These are phyloP conservation scores for Chrysosporium keratinophilum DNA, from an alignment of 2,329 filamentous ascomycete genomes.

Conservation along the genomic window DNA sequence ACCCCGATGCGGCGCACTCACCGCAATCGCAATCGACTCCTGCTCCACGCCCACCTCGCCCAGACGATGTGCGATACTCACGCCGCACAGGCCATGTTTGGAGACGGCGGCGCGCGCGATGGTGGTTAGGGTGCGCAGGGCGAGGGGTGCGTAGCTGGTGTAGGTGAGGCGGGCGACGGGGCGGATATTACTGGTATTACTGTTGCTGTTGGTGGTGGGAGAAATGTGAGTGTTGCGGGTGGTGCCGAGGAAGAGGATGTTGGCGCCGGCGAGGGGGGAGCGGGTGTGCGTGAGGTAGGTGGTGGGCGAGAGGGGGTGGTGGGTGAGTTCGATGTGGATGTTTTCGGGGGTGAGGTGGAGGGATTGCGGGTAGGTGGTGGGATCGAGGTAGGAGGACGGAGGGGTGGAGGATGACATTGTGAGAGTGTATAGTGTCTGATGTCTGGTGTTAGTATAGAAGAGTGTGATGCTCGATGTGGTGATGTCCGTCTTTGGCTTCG, in stretches of 20 bases:
- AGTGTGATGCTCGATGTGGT: neutral
- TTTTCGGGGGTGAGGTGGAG: slow-evolving; percentile 33
- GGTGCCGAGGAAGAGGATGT: slow-evolving; percentile 39
- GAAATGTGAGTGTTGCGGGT: slow-evolving; percentile 34
- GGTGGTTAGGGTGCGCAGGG: slow-evolving; percentile 31
- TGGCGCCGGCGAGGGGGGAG: slow-evolving; percentile 36
- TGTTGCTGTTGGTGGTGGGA: no score
- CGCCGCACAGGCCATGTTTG: slow-evolving; percentile 54
- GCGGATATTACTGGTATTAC: no score
- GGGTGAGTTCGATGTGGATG: slow-evolving; percentile 37
- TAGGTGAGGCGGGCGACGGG: slow-evolving; percentile 38
- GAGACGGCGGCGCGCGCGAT: slow-evolving; percentile 41
- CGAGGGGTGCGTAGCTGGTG: slow-evolving; percentile 34
- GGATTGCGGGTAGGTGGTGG: slow-evolving; percentile 27
- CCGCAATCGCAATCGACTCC: slow-evolving; percentile 83
- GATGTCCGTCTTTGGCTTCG: no score
- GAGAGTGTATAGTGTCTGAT: neutral
- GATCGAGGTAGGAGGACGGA: slow-evolving; percentile 15
- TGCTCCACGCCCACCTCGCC: slow-evolving; percentile 81
- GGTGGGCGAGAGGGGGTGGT: slow-evolving; percentile 30
- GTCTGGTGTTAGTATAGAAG: neutral
- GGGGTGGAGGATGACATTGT: neutral
- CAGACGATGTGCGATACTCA: slow-evolving; percentile 74
- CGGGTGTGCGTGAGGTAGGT: slow-evolving; percentile 28
- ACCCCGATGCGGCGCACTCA: slow-evolving; percentile 70